phyloP scores from a whole-genome alignment of 78 protist species.

The Dictyostelium firmibasis region DNA sequence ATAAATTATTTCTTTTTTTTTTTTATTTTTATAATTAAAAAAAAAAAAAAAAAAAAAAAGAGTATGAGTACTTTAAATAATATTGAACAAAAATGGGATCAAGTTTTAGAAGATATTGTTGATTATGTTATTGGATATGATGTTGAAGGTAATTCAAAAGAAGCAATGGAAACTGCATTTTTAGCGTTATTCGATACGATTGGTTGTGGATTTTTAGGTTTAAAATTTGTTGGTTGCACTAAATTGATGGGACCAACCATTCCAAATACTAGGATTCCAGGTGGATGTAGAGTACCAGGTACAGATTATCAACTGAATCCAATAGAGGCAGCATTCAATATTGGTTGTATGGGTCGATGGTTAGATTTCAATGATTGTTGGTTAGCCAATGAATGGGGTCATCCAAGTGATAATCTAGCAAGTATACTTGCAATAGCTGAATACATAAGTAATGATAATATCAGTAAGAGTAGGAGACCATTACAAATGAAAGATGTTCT shows the following conservation, averaged over 20 bases:
- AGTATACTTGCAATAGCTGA: slow-evolving; percentile 47
- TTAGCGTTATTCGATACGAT: slow-evolving; percentile 53
- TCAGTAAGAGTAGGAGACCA: not conserved
- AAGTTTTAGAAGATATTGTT: slow-evolving; percentile 56
- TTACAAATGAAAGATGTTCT: slow-evolving; percentile 69
- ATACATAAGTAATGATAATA: slow-evolving; percentile 13
- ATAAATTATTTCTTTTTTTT: too few relatives aligned
- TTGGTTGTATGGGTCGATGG: slow-evolving; percentile 79
- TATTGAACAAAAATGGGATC: slow-evolving; percentile 48
- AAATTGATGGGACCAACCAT: slow-evolving; percentile 80
- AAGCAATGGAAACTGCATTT: slow-evolving; percentile 36
- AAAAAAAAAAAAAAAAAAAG: not conserved
- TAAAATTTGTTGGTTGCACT: slow-evolving; percentile 40
- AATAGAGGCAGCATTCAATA: slow-evolving; percentile 75
- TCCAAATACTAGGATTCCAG: slow-evolving; percentile 7
- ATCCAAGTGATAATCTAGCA: slow-evolving; percentile 83
- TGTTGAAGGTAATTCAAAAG: not conserved
- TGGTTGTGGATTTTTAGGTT: slow-evolving; percentile 82
- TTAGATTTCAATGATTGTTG: slow-evolving; percentile 83
- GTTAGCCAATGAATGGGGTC: slow-evolving; percentile 82
- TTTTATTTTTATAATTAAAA: not conserved
- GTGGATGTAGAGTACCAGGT: slow-evolving; percentile 80
- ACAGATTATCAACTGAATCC: slow-evolving; percentile 81
- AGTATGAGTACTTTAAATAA: not conserved
- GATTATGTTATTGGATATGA: slow-evolving; percentile 45